Evolutionary conservation across 345 rosid genomes (phyloP), one percentile per base, ranked within the genome.

Genomic region (Pistacia vera): DNA sequence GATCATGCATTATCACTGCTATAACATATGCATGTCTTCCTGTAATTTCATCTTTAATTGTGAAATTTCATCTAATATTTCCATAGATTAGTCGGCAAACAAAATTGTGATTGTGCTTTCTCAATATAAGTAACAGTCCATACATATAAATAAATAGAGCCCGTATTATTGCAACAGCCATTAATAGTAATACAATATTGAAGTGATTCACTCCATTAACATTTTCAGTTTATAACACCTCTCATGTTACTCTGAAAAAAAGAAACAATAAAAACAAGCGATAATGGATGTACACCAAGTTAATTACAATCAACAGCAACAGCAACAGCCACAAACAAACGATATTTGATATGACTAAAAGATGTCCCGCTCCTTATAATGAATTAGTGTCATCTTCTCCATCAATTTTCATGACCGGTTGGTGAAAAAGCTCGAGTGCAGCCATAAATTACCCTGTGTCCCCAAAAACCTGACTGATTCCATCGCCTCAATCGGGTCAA

Each of bases 391-490:
- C 38, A 18, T 58, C 52, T 69, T 63, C 81, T 75, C 61, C 80
- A 69, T 33, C 55, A 5, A 36, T 64, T 64, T 69, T 13, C 59
- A 62, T 36, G 6, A 33, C 69, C 60, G 63, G 74, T 71, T 33
- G 74, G 81, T 75, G 77, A 73, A 78, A 80, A 80, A 78, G 75
- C 78, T 70, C 61, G 22, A 36, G 75, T 75, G 75, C 20, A 35
- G 79, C 70, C 30, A 41, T 36, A 54, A 69, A 56, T 11, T 58
- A 66, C 25, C 59, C 36, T 13, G 79, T 71, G 72, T 28, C 79
- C 66, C 71, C 48, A 58, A 77, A 80, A 85, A 78, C 83, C 83
- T 65, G 35, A 64, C 30, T 11, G 73, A 64, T 73, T 51, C 46
- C 46, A 7, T 41, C 56, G 12, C 66, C 49, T 64, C 71, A 55